Percentiles rank a stretch among this genome's conserved stretches.
phyloP scores from a whole-genome alignment of 179 eudicot species.

The Beta macrorhiza region DNA sequence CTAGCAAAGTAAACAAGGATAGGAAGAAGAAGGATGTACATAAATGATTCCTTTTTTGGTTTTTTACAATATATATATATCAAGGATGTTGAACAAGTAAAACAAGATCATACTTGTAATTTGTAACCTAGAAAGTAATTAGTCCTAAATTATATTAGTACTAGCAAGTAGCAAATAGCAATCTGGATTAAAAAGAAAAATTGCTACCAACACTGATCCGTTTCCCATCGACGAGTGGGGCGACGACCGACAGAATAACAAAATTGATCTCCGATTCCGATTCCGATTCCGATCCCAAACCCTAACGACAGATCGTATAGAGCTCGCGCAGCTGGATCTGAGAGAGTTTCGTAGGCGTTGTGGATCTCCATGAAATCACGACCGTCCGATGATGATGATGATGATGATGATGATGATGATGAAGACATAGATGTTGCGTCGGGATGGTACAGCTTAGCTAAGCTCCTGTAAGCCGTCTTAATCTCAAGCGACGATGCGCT shows the following conservation, averaged over 20 bases:
- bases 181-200: not conserved
- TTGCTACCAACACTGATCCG: constrained; percentile 77
- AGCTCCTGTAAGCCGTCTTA: constrained; percentile 1
- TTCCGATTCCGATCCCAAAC: constrained; percentile 10
- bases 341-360: constrained; percentile 64
- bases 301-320: constrained; percentile 46
- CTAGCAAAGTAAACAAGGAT: not conserved
- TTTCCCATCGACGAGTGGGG: constrained; percentile 64
- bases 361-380: constrained; percentile 61
- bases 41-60: not conserved
- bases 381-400: constrained; percentile 25
- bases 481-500: constrained; percentile 1
- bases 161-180: not conserved
- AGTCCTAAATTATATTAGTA: not conserved
- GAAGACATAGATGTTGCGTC: constrained; percentile 29
- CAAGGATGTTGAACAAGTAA: too few species aligned
- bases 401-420: not conserved
- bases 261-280: constrained; percentile 7
- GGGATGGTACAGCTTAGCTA: constrained; percentile 61
- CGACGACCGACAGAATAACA: constrained; percentile 16
- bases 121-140: not conserved
- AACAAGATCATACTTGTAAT: not conserved
- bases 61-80: not conserved
- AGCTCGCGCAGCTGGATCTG: constrained; percentile 68
- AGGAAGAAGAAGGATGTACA: constrained; percentile 2